Evolutionary conservation across 2,329 filamentous ascomycete species (phyloP), one percentile per base, ranked within the genome.

Genomic region (Aspergillus japonicus): DNA sequence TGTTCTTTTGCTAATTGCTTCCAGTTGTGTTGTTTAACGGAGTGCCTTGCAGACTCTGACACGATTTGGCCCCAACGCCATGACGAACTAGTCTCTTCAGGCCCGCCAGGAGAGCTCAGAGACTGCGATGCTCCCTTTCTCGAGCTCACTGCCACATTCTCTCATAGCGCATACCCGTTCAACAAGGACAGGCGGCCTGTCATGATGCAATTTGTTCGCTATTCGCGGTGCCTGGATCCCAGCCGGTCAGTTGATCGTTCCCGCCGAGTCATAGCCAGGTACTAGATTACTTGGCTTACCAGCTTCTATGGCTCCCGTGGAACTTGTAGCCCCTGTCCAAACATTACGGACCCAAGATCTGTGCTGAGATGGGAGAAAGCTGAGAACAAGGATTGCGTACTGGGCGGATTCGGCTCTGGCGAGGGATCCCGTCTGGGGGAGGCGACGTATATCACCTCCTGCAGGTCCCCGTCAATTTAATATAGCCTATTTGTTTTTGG

Each of bases 61-160:
- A 47, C 53, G 53, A 55, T 55, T 55, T 55, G 53, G 53, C 53
- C 53, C 53, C 53, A 55, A 55, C 53, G 53, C 53, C 53, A 55
- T 31, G n/a, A 47, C 42, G 16, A 47, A 55, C 53, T 55, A 55
- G 53, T 55, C 47, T 55, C 29, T 48, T 47, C 53, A 48, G 33
- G 26, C 19, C 19, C 53, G 47, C 53, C 19, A 14, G 29, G 44
- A 44, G 21, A 47, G 24, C 47, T 31, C 42, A 35, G 19, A 44
- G n/a, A 29, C 26, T 47, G 24, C 19, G 42, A 19, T 35, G 29
- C 29, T 55, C 42, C 26, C 16, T 31, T 47, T 47, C 42, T 16
- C 47, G 47, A 44, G 14, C 39, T 44, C 53, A 55, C 53, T 55
- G 53, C 53, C 53, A 21, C 53, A 14, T 16, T 44, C 42, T 24